Evolutionary conservation across 495 filamentous ascomycete species (phyloP).

Genomic region (Aspergillus diversus): DNA sequence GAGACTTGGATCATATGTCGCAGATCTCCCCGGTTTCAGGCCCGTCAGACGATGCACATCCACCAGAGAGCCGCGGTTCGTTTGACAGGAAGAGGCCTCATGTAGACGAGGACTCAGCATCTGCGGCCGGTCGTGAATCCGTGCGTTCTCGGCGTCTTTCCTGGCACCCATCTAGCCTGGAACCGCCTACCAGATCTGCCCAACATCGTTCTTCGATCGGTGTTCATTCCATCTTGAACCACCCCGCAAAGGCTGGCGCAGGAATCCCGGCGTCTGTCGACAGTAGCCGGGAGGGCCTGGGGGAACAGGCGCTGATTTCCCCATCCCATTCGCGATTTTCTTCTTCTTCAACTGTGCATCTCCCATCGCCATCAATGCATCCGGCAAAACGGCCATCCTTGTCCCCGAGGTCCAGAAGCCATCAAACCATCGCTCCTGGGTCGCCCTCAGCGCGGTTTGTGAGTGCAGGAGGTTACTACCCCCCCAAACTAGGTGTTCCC

Average conservation of each 20-base stretch:
- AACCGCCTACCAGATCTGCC: slow-evolving; percentile 40
- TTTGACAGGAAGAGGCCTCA: slow-evolving; percentile 35
- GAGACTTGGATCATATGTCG: slow-evolving; percentile 55
- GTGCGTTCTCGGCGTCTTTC: slow-evolving; percentile 39
- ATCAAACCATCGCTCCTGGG: slow-evolving; percentile 65
- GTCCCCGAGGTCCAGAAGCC: slow-evolving; percentile 44
- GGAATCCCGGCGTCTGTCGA: slow-evolving; percentile 17
- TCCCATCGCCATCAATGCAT: slow-evolving; percentile 37
- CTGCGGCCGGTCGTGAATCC: slow-evolving; percentile 31
- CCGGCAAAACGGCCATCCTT: slow-evolving; percentile 36
- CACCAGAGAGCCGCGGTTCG: slow-evolving; percentile 28
- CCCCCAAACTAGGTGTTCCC: slow-evolving; percentile 47
- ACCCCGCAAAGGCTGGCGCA: slow-evolving; percentile 32
- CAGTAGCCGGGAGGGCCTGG: slow-evolving; percentile 33
- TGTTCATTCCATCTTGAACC: slow-evolving; percentile 56
- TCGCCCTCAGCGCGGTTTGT: slow-evolving; percentile 59
- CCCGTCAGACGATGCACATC: slow-evolving; percentile 34
- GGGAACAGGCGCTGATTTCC: slow-evolving; percentile 29
- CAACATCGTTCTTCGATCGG: slow-evolving; percentile 53
- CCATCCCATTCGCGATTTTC: slow-evolving; percentile 38
- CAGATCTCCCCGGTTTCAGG: slow-evolving; percentile 41
- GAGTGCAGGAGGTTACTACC: slow-evolving; percentile 37
- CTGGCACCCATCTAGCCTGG: slow-evolving; percentile 45
- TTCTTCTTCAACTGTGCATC: slow-evolving; percentile 38
- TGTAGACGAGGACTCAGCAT: slow-evolving; percentile 27